Evolutionary conservation across 805 yeast species (phyloP), one percentile per base, ranked within the genome.

Genomic region (Saturnispora silvae): DNA sequence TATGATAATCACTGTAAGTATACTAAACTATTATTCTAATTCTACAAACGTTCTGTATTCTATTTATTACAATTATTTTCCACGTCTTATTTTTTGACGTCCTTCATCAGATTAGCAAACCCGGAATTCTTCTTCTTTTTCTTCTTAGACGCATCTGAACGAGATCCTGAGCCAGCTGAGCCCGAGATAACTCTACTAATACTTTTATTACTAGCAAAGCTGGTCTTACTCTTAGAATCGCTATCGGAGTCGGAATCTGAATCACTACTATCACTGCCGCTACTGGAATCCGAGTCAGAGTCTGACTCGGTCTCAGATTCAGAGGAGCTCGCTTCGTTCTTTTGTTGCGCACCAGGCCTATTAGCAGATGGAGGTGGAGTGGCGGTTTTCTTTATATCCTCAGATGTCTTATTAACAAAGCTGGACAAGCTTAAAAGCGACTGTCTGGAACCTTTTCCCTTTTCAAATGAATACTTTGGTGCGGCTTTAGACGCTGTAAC

Each of bases 321-420:
- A 18, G 9, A 5, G 5, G 11, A 20, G 10, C 23, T 11, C 17
- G 18, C 22, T 3, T 31, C 39, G 15, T 13, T n/a, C 18, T 35
- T 33, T 33, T 33, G 16, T 17, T 7, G 37, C 5, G 10, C 17
- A 5, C 20, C n/a, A n/a, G 27, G 31, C 9, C 31, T 26, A 4
- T 16, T 20, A 13, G 34, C 30, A n/a, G n/a, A n/a, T n/a, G n/a
- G n/a, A n/a, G n/a, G n/a, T n/a, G n/a, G n/a, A n/a, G n/a, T n/a
- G 8, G 33, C 33, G n/a, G 24, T 20, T 20, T 28, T 32, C 25
- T 37, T 36, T 13, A 37, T 26, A 13, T 20, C 22, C 20, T 31
- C 23, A 10, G 78, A 67, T 4, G 83, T 85, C 36, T 77, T 63
- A n/a, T 68, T 64, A 4, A 68, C 76, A 41, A 79, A 58, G 42